Base-by-base conservation (phyloP, 257 asterid genomes). In the Nyctanthes arbortristis region DNA sequence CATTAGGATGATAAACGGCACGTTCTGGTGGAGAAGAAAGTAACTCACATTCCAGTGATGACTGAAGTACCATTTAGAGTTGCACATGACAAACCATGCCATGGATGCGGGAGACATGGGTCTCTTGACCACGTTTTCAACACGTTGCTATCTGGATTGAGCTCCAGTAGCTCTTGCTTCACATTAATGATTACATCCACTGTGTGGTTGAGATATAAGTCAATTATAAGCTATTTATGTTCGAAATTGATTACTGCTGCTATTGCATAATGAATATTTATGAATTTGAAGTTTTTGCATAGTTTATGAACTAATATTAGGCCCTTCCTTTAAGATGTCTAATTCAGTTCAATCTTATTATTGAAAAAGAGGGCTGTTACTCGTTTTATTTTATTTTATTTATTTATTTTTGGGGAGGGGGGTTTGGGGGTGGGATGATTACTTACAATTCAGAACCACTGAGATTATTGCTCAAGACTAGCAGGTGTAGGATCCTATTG, bases 51-150 rank as follows among this genome's bases (percentile, higher is more conserved):
- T 77, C 68, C 72, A 24, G 75, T 74, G 73, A 87, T 75, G 67
- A 75, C 72, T 49, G 78, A 66, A 72, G 83, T 40, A 52, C 81
- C 77, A 27, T 82, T 75, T 73, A 59, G 40, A 36, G 29, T 58
- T 57, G 73, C 87, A 73, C 96, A 89, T 33, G 79, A 63, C 72
- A 87, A 70, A 35, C 96, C 91, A 3, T 68, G 78, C 96, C 96
- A 87, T 36, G 85, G 83, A 79, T 68, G 73, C 37, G 96, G 96
- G 71, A 79, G 77, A 69, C 96, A 89, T 27, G 96, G 95, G 60
- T 89, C 89, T 61, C 92, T 88, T 2, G 79, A 67, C 95, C 96
- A 89, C 40, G 84, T 76, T 78, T 36, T 66, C 60, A 85, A 66
- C 40, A 77, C 55, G 73, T 80, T 80, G 69, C 67, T 88, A 13